Conservation (phyloP, 306 rosid genomes). For the Nissolia schottii region DNA sequence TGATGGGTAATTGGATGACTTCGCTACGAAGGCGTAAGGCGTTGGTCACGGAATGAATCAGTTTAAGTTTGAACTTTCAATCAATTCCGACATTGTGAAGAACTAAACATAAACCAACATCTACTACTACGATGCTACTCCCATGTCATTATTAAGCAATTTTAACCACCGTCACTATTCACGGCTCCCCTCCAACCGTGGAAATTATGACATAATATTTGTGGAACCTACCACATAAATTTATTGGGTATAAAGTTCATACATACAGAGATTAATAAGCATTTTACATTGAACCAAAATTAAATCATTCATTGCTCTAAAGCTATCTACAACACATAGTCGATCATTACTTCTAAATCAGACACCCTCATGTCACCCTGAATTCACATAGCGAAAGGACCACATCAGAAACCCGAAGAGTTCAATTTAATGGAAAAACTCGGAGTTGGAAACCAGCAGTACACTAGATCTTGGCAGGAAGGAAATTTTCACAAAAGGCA, state of each 20-base stretch:
- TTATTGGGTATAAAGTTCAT: background rate
- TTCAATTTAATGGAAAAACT: constrained; percentile 13
- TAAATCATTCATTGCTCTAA: background rate
- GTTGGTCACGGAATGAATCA: background rate
- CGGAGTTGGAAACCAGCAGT: constrained; percentile 24
- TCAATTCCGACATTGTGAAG: background rate
- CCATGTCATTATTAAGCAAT: background rate
- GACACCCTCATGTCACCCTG: background rate
- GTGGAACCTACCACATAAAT: background rate
- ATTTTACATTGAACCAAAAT: background rate
- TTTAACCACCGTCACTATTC: background rate
- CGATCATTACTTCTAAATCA: background rate
- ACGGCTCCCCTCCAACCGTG: background rate
- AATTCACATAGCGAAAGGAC: background rate
- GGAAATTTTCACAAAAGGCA: constrained; percentile 46
- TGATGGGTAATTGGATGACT: background rate
- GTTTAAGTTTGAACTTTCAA: background rate
- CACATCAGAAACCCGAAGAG: background rate
- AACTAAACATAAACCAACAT: background rate
- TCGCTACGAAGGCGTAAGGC: background rate
- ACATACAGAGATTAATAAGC: background rate
- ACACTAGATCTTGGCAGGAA: constrained; percentile 25
- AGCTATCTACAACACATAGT: background rate
- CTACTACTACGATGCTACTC: background rate
- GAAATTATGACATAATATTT: background rate